Conservation (phyloP, 306 rosid genomes). For the Casuarina glauca region DNA sequence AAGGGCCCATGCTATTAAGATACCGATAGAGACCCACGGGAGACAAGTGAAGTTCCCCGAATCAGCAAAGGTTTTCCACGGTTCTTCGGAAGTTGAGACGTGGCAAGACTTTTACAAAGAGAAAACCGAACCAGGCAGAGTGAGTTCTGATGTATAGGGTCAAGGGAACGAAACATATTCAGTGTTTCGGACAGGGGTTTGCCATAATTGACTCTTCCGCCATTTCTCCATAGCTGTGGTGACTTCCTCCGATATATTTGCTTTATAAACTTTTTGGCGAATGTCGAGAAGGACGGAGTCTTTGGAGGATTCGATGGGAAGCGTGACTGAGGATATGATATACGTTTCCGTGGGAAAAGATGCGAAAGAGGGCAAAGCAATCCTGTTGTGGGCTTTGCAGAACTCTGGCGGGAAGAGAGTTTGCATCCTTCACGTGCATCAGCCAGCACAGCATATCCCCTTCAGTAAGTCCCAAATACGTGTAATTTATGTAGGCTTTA, state of each 20-base stretch:
- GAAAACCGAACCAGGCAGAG: too few relatives aligned
- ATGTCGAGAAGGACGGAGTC: constrained; percentile 43
- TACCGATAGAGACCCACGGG: too few relatives aligned
- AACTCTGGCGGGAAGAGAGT: constrained; percentile 74
- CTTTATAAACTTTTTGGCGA: constrained; percentile 22
- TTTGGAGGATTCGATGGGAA: constrained; percentile 38
- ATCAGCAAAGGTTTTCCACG: too few relatives aligned
- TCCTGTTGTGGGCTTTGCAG: constrained; percentile 66
- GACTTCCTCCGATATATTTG: constrained; percentile 45
- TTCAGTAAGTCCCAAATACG: constrained; percentile 52
- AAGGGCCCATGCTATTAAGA: too few relatives aligned
- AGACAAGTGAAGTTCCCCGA: too few relatives aligned
- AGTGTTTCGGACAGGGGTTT: background rate
- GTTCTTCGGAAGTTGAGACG: background rate
- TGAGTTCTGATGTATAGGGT: too few relatives aligned
- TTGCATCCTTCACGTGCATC: constrained; percentile 64
- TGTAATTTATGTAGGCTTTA: too few relatives aligned
- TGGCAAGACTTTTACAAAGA: too few relatives aligned
- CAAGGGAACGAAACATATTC: too few relatives aligned
- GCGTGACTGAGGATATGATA: constrained; percentile 42
- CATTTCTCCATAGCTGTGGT: constrained; percentile 45
- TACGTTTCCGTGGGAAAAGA: constrained; percentile 72
- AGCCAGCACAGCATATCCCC: constrained; percentile 66
- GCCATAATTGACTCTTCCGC: background rate
- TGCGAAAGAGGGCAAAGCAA: constrained; percentile 58